These are phyloP conservation scores for Trichomonascus vanleenenianus DNA, from an alignment of 805 yeast genomes.

Conservation along the genomic window DNA sequence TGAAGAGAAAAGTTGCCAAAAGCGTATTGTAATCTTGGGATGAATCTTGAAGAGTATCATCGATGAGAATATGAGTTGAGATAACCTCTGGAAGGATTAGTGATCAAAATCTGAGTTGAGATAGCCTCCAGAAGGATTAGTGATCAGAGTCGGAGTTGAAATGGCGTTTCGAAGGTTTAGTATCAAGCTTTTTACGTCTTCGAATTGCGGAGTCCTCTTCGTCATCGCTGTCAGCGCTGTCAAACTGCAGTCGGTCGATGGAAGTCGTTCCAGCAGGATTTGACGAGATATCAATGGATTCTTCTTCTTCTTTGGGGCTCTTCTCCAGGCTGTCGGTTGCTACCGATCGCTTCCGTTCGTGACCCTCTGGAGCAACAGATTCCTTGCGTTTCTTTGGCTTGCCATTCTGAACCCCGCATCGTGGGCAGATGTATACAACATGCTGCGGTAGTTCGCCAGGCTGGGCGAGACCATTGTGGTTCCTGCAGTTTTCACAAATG, in stretches of 20 bases:
- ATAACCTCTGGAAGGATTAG: no score
- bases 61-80: no score
- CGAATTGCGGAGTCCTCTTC: neutral
- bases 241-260: neutral
- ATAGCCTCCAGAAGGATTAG: no score
- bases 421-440: conserved; percentile 56
- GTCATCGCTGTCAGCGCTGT: neutral
- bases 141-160: neutral
- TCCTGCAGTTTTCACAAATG: conserved; percentile 56
- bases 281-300: no score
- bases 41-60: no score
- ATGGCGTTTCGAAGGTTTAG: no score
- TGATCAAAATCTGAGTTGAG: no score
- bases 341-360: neutral
- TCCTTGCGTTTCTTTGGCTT: neutral
- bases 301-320: neutral
- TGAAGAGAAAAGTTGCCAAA: no score
- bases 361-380: neutral
- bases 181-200: neutral
- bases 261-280: no score
- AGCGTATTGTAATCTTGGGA: no score
- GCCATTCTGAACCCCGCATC: conserved; percentile 32
- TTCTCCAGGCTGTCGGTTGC: no score
- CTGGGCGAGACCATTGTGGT: conserved; percentile 78
- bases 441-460: conserved; percentile 48